A percentile compares a stretch with the other conserved stretches of the same genome.
Conservation (phyloP, 225 moss, liverwort and hornwort genomes). For the Polytrichum formosum region DNA sequence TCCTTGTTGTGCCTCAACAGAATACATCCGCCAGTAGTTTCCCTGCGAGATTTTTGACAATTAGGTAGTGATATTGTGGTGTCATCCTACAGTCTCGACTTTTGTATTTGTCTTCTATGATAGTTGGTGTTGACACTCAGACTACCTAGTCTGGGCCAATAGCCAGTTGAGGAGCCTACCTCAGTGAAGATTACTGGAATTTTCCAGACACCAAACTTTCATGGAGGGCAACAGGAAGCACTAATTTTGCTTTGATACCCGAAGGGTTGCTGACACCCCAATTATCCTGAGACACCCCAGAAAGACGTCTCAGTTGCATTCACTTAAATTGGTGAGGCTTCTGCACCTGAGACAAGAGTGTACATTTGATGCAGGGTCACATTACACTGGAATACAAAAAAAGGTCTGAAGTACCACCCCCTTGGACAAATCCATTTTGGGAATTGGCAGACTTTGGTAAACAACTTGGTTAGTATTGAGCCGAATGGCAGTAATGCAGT, state of each 20-base stretch:
- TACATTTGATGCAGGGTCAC: not conserved
- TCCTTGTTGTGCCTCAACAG: not conserved
- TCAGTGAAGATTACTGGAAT: slow-evolving; percentile 1
- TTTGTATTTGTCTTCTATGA: not conserved
- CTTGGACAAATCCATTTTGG: not conserved
- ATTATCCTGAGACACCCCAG: not conserved
- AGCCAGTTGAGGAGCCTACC: not conserved
- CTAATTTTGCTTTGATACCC: not conserved
- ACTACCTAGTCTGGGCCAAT: not conserved
- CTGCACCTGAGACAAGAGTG: not conserved
- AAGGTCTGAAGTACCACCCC: not conserved
- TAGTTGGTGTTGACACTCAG: not conserved
- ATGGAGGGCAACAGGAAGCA: not conserved
- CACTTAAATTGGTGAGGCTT: not conserved
- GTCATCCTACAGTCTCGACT: not conserved
- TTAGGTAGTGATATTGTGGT: not conserved
- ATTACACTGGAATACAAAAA: not conserved
- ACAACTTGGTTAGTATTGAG: not conserved
- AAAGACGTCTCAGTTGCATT: not conserved
- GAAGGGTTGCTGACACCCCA: not conserved
- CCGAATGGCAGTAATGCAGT: too few relatives aligned
- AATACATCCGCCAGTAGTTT: not conserved
- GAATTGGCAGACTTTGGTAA: not conserved
- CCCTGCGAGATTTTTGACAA: slow-evolving; percentile 9
- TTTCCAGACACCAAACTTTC: slow-evolving; percentile 3